Base-by-base conservation (phyloP, 331 rosid genomes). In the Cydonia oblonga region DNA sequence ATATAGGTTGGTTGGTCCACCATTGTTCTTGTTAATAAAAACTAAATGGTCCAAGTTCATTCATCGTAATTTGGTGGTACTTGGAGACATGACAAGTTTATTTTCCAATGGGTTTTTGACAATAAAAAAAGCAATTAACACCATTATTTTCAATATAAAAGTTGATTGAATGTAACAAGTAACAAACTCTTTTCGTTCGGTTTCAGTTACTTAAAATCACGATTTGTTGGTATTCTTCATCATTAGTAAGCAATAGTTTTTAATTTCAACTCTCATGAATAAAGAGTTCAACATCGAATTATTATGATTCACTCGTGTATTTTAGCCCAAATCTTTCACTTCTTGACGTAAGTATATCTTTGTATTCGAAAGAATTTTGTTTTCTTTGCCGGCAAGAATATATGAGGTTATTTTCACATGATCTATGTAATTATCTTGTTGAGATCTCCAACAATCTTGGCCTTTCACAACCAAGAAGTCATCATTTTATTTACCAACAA, bases 401-500 rank as follows among this genome's bases (percentile, higher is more conserved):
- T 22, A 18, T 33, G 35, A 9, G 49, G 10, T 33, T 33, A 10
- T 64, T 64, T 64, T 64, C 68, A 32, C 25, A 30, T 64, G 19
- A 9, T 64, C 9, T 5, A 4, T 64, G 20, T 62, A 62, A 29
- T 19, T 26, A 64, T 33, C 28, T 29, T 14, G 29, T 63, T 76
- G 33, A 49, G 80, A 73, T 82, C 70, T 80, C 83, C 71, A 57
- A 76, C 58, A 87, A 87, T 81, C 79, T 63, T 62, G 77, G 70
- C 76, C 80, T 80, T 64, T 88, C 72, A 81, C 66, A 72, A 38
- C 75, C 81, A 64, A 78, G 75, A 78, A 64, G 35, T 73, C 58
- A 44, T 65, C 63, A 12, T 57, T 64, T 60, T 15, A 11, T 22
- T 53, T 40, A 73, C 42, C 11, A 38, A 64, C 75, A 35, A 23